Conservation (phyloP, 345 rosid genomes). For the Rubroshorea leprosula region DNA sequence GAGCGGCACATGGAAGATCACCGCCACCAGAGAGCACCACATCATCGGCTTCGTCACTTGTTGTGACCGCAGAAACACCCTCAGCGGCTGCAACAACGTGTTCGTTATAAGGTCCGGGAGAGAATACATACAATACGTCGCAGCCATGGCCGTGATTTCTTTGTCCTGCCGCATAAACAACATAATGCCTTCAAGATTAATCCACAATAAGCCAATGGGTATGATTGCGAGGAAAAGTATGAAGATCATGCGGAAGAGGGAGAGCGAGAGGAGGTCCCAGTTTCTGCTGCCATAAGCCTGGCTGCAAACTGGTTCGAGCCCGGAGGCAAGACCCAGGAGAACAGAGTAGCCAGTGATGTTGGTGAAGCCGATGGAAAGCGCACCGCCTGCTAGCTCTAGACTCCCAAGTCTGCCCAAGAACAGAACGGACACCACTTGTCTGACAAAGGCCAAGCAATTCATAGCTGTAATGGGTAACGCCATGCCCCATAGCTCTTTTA, state of each 20-base stretch:
- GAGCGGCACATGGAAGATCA: constrained; percentile 73
- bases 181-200: constrained; percentile 84
- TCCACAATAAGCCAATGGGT: constrained; percentile 76
- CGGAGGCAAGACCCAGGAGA: constrained; percentile 84
- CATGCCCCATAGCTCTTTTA: constrained; percentile 84
- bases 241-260: constrained; percentile 82
- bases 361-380: constrained; percentile 90
- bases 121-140: constrained; percentile 73
- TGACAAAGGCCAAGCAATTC: constrained; percentile 71
- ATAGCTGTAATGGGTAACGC: constrained; percentile 84
- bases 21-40: constrained; percentile 86
- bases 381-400: constrained; percentile 92
- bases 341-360: constrained; percentile 98
- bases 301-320: constrained; percentile 94
- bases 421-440: constrained; percentile 79
- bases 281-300: constrained; percentile 91
- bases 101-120: constrained; percentile 89
- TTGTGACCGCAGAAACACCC: constrained; percentile 88
- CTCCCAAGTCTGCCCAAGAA: constrained; percentile 91
- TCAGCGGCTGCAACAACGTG: constrained; percentile 76
- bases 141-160: constrained; percentile 77
- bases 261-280: constrained; percentile 82
- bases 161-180: constrained; percentile 76
- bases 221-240: constrained; percentile 63
- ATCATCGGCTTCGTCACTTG: constrained; percentile 84